Percentiles rank a stretch among this genome's conserved stretches.
Evolutionary conservation across 1,139 yeast genomes (phyloP).

Genomic region (Geotrichum aggregatum): DNA sequence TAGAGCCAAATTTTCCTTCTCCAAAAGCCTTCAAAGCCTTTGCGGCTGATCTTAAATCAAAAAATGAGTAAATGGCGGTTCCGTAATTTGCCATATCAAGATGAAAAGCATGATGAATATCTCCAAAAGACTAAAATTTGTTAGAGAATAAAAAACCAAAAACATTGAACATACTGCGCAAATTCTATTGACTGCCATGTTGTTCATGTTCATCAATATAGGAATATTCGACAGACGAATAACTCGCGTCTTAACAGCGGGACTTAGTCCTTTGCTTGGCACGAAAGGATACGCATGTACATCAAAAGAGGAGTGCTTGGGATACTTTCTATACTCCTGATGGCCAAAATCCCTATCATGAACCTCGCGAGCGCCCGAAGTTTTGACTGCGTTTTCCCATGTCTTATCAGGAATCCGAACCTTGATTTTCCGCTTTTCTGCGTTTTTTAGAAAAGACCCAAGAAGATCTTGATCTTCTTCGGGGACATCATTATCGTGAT

Average conservation of each 20-base stretch:
- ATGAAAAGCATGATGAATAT: conserved; percentile 3
- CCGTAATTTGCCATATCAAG: conserved; percentile 4
- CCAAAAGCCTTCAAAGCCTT: conserved; percentile 12
- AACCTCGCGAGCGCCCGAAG: too few relatives aligned
- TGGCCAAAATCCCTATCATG: background rate
- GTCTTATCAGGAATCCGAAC: conserved; percentile 10
- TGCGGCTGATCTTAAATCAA: conserved; percentile 14
- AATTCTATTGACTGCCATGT: conserved; percentile 4
- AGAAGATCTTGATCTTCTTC: conserved; percentile 5
- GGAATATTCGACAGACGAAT: conserved; percentile 9
- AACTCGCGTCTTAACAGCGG: conserved; percentile 8
- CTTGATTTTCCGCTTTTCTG: conserved; percentile 16
- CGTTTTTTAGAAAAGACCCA: conserved; percentile 15
- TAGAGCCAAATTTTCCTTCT: conserved; percentile 5
- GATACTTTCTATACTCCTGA: background rate
- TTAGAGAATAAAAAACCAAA: background rate
- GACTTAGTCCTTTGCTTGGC: background rate
- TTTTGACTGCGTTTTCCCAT: background rate
- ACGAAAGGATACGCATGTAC: conserved; percentile 17
- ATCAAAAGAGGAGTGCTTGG: conserved; percentile 1
- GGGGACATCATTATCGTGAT: too few relatives aligned
- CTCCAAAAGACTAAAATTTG: conserved; percentile 17
- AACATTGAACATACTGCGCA: conserved; percentile 15
- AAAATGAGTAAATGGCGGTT: conserved; percentile 15
- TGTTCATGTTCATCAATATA: background rate